These are phyloP conservation scores for Eustoma russellianum DNA, from an alignment of 257 asterid genomes.

Conservation along the genomic window DNA sequence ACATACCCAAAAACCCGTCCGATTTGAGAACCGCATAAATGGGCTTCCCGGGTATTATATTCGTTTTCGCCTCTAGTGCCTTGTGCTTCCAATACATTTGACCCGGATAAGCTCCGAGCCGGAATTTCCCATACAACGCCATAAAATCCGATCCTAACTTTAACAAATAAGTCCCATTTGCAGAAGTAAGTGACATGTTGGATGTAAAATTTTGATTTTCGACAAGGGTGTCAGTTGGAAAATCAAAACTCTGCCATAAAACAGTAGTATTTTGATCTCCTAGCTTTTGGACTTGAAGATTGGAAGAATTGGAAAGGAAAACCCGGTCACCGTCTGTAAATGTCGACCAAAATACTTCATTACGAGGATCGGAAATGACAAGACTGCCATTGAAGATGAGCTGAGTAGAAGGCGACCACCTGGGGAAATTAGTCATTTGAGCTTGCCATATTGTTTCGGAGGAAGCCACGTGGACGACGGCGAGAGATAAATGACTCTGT, in stretches of 20 bases:
- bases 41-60: constrained; percentile 46
- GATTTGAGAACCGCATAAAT: constrained; percentile 41
- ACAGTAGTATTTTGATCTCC: constrained; percentile 6
- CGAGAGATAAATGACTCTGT: constrained; percentile 33
- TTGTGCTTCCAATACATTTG: constrained; percentile 53
- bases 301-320: constrained; percentile 57
- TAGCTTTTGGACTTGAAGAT: constrained; percentile 35
- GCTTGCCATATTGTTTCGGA: constrained; percentile 58
- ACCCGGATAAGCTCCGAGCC: constrained; percentile 25
- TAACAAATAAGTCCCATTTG: constrained; percentile 73
- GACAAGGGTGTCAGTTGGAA: constrained; percentile 79
- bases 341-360: constrained; percentile 83
- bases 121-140: constrained; percentile 46
- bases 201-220: constrained; percentile 67
- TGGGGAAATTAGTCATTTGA: constrained; percentile 26
- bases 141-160: constrained; percentile 54
- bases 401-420: constrained; percentile 49
- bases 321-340: constrained; percentile 51
- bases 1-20: constrained; percentile 80
- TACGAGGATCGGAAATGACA: constrained; percentile 43
- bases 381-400: constrained; percentile 67
- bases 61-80: constrained; percentile 73
- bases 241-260: constrained; percentile 73
- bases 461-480: constrained; percentile 59
- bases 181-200: constrained; percentile 49